Conservation (phyloP, 805 yeast species). For the Candida fluviatilis region DNA sequence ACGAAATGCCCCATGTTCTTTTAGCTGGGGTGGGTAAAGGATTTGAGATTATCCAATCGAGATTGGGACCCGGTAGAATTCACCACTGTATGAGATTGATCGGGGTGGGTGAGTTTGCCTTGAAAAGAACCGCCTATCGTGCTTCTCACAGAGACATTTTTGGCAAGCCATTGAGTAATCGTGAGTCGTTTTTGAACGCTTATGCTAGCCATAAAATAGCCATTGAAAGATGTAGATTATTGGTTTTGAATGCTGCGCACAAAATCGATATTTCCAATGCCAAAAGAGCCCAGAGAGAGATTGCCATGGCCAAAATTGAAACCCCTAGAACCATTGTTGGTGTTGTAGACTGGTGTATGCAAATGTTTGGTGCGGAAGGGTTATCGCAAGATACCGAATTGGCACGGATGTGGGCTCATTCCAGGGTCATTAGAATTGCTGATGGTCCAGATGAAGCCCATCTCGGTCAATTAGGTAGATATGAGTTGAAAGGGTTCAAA, state of each 20-base stretch:
- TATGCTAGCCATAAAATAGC: slow-evolving; percentile 53
- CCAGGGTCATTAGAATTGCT: slow-evolving; percentile 57
- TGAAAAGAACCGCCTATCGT: slow-evolving; percentile 44
- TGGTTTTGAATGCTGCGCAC: slow-evolving; percentile 59
- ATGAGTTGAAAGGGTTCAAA: slow-evolving; percentile 36
- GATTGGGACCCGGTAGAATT: slow-evolving; percentile 67
- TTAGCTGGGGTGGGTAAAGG: slow-evolving; percentile 51
- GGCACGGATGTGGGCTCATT: slow-evolving; percentile 47
- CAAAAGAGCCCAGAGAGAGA: slow-evolving; percentile 52
- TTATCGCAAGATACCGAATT: slow-evolving; percentile 58
- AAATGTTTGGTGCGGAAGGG: slow-evolving; percentile 63
- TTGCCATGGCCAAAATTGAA: slow-evolving; percentile 60
- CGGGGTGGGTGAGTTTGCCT: slow-evolving; percentile 58
- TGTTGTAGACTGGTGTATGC: slow-evolving; percentile 59
- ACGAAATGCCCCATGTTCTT: slow-evolving; percentile 38
- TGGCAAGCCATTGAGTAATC: slow-evolving; percentile 45
- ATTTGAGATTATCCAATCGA: slow-evolving; percentile 58
- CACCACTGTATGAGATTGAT: slow-evolving; percentile 67
- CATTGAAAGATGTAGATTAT: slow-evolving; percentile 48
- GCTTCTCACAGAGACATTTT: slow-evolving; percentile 51
- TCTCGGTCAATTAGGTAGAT: slow-evolving; percentile 50
- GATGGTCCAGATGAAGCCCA: slow-evolving; percentile 73
- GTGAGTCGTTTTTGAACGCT: slow-evolving; percentile 47
- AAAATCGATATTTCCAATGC: slow-evolving; percentile 51
- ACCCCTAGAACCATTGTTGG: slow-evolving; percentile 53